Percentiles rank a stretch among this genome's conserved stretches.
Evolutionary conservation across 768 basidiomycete species (phyloP).

Genomic region (Lentinula aciculospora): DNA sequence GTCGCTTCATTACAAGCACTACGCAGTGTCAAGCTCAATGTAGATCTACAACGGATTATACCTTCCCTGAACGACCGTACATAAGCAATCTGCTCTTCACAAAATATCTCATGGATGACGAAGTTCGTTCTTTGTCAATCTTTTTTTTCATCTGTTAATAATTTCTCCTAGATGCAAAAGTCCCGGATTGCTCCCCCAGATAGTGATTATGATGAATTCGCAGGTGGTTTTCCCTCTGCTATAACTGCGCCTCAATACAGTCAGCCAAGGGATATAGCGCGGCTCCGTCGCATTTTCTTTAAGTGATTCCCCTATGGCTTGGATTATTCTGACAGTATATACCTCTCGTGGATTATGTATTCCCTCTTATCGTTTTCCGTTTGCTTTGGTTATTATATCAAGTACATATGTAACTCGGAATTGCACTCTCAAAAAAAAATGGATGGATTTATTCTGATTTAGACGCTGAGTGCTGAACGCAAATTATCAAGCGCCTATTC

Average conservation of each 20-base stretch:
- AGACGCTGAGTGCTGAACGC: too few species aligned
- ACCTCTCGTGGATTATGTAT: slow-evolving; percentile 3
- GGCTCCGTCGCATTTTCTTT: not conserved
- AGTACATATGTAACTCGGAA: slow-evolving; percentile 1
- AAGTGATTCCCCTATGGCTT: not conserved
- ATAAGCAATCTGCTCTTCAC: slow-evolving; percentile 53
- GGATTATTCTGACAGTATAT: not conserved
- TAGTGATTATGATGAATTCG: slow-evolving; percentile 25
- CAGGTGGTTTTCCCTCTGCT: slow-evolving; percentile 9
- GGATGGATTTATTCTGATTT: not conserved
- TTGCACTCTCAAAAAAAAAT: not conserved
- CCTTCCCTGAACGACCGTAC: slow-evolving; percentile 49
- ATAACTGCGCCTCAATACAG: not conserved
- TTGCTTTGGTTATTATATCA: not conserved
- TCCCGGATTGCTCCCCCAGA: slow-evolving; percentile 54
- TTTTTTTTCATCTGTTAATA: not conserved
- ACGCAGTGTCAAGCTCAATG: slow-evolving; percentile 76
- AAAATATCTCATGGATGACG: slow-evolving; percentile 60
- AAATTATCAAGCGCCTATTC: not conserved
- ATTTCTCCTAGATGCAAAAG: slow-evolving; percentile 52
- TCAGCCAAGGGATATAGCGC: slow-evolving; percentile 1
- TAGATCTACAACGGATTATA: slow-evolving; percentile 51
- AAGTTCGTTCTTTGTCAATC: slow-evolving; percentile 36
- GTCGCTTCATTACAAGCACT: slow-evolving; percentile 74
- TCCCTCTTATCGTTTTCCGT: not conserved